Base-by-base conservation (phyloP, 495 filamentous ascomycete genomes). In the Viridothelium virens region DNA sequence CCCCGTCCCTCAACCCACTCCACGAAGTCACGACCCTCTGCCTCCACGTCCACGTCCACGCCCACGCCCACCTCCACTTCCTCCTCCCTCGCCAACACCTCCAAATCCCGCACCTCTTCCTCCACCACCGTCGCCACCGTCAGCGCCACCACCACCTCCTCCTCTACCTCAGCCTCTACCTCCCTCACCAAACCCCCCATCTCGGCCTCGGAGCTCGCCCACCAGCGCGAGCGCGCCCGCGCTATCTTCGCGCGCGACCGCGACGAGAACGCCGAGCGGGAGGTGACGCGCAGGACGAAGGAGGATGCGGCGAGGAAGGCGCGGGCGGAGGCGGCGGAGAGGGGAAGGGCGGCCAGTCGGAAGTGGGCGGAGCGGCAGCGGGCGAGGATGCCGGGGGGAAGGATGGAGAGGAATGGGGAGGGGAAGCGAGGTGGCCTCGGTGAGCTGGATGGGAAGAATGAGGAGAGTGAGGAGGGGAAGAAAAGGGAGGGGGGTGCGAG, bases 361-460 rank as follows among this genome's bases (percentile, higher is more conserved):
- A 84, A 87, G 75, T 91, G 88, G 88, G 87, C 87, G 3, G 86
- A 88, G 76, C 87, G 81, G 78, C 83, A 89, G 78, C 78, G 75
- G 73, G 69, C 69, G 56, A 81, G 74, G 74, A 56, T 31, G 56
- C 34, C 16, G 65, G 63, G 37, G 46, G 44, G 4, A 34, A 56
- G 38, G 44, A 41, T 37, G 64, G 66, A n/a, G 56, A 6, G 2
- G 53, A 36, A 9, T 59, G 59, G 3, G 59, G 39, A 25, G 25
- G 61, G 4, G 31, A 33, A 6, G 41, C 37, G 14, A 25, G 36
- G 47, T 18, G 65, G 33, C 25, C 33, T n/a, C 4, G 61, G 25
- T 41, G 37, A 14, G 5, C 10, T 39, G 61, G 53, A n/a, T 6
- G 31, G 53, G 18, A 14, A 59, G 25, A 36, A 18, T 34, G 53